phyloP scores from a whole-genome alignment of 768 basidiomycete genomes.

The Exidia glandulosa region DNA sequence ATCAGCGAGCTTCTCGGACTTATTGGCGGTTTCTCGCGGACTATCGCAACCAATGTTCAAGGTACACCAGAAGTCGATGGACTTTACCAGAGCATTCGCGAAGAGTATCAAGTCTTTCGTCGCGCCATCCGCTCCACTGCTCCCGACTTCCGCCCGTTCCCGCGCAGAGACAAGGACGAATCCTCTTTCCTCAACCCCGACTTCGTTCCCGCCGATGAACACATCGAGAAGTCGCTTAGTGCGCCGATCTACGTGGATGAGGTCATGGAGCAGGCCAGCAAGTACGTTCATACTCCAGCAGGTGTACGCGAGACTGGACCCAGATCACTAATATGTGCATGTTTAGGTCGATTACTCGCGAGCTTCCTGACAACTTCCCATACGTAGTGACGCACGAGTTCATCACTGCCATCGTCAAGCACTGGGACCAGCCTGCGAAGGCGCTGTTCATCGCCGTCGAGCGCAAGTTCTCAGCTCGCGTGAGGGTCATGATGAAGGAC shows the following conservation, averaged over 20 bases:
- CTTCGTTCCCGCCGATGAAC: neutral
- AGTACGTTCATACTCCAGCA: no score
- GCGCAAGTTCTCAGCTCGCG: slow-evolving; percentile 24
- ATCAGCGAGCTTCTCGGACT: slow-evolving; percentile 34
- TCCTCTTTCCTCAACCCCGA: neutral
- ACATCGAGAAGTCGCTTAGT: neutral
- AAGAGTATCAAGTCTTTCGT: slow-evolving; percentile 23
- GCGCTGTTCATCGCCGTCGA: slow-evolving; percentile 32
- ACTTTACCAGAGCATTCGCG: slow-evolving; percentile 26
- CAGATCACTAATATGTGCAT: neutral
- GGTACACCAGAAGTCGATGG: slow-evolving; percentile 24
- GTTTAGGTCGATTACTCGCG: slow-evolving; percentile 53
- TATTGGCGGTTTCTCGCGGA: slow-evolving; percentile 35
- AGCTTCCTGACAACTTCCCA: slow-evolving; percentile 53
- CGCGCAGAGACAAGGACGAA: neutral
- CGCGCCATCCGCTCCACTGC: slow-evolving; percentile 24
- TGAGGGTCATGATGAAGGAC: slow-evolving; percentile 29
- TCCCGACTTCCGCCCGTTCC: slow-evolving; percentile 31
- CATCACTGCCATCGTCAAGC: slow-evolving; percentile 31
- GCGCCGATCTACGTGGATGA: neutral
- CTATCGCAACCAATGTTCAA: slow-evolving; percentile 20
- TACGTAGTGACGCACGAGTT: slow-evolving; percentile 46
- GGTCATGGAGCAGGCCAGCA: neutral
- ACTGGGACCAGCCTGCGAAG: slow-evolving; percentile 43
- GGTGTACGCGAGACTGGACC: no score